Evolutionary conservation across 495 filamentous ascomycete genomes (phyloP).

Genomic region (Talaromyces adpressus): DNA sequence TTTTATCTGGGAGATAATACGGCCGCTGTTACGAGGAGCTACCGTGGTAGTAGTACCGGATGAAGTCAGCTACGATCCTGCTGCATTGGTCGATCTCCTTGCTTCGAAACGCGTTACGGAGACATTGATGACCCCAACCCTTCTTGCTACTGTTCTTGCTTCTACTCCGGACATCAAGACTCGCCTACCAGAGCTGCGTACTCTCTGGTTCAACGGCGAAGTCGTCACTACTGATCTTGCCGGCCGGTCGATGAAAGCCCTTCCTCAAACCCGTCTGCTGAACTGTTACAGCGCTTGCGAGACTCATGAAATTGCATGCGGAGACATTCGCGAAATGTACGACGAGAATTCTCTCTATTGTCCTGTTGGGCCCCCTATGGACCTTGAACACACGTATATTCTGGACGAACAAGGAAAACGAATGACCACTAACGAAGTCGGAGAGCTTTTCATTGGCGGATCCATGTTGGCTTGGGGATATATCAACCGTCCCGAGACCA

Average conservation of each 20-base stretch:
- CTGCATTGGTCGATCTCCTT: conserved; percentile 57
- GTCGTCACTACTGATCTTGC: conserved; percentile 64
- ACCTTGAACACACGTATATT: conserved; percentile 52
- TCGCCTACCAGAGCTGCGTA: conserved; percentile 51
- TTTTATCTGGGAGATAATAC: conserved; percentile 68
- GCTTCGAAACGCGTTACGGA: conserved; percentile 52
- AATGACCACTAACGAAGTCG: conserved; percentile 57
- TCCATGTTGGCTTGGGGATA: conserved; percentile 73
- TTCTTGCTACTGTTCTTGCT: conserved; percentile 56
- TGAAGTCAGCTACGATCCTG: conserved; percentile 61
- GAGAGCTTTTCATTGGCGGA: conserved; percentile 81
- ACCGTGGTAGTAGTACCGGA: conserved; percentile 61
- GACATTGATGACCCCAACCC: conserved; percentile 68
- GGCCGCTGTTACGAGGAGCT: conserved; percentile 60
- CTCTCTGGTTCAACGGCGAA: conserved; percentile 65
- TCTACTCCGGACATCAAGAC: conserved; percentile 49
- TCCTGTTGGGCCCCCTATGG: conserved; percentile 55
- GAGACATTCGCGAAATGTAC: conserved; percentile 58
- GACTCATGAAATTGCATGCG: conserved; percentile 66
- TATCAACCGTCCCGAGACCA: conserved; percentile 75
- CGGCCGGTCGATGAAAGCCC: conserved; percentile 48
- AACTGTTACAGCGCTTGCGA: conserved; percentile 70
- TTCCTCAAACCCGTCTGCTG: conserved; percentile 56
- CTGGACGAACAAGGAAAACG: conserved; percentile 48
- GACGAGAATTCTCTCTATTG: conserved; percentile 46